These are phyloP conservation scores for Termitomyces sp. DNA, from an alignment of 768 basidiomycete genomes.

Conservation along the genomic window DNA sequence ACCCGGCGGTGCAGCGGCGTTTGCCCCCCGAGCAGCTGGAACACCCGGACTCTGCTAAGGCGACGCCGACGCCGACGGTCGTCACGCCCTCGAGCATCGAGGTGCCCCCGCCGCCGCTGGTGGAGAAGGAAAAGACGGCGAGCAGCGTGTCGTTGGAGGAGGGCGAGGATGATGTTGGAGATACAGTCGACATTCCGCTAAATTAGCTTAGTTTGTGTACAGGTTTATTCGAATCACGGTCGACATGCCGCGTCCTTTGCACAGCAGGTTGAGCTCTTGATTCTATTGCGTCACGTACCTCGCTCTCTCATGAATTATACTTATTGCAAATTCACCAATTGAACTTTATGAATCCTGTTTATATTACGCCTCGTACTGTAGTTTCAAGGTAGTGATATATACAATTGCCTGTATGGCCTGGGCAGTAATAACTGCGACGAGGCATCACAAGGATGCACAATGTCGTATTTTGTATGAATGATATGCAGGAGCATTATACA, in stretches of 20 bases:
- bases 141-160: slow-evolving; percentile 37
- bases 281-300: background rate
- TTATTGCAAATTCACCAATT: no score
- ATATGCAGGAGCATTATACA: no score
- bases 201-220: slow-evolving; percentile 20
- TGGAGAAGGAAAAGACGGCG: slow-evolving; percentile 60
- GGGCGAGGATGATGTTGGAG: slow-evolving; percentile 71
- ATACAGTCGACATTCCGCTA: slow-evolving; percentile 69
- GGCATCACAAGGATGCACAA: no score
- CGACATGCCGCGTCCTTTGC: no score
- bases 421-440: no score
- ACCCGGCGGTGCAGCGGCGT: slow-evolving; percentile 4
- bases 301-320: no score
- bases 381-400: no score
- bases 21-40: slow-evolving; percentile 26
- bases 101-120: slow-evolving; percentile 74
- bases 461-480: no score
- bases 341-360: no score
- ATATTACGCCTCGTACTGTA: no score
- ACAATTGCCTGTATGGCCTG: no score
- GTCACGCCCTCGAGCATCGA: slow-evolving; percentile 64
- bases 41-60: slow-evolving; percentile 9
- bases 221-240: background rate
- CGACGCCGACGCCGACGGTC: slow-evolving; percentile 20
- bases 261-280: background rate